Conservation (phyloP, 192 early-diverging fungal genomes). For the Podila epicladia region DNA sequence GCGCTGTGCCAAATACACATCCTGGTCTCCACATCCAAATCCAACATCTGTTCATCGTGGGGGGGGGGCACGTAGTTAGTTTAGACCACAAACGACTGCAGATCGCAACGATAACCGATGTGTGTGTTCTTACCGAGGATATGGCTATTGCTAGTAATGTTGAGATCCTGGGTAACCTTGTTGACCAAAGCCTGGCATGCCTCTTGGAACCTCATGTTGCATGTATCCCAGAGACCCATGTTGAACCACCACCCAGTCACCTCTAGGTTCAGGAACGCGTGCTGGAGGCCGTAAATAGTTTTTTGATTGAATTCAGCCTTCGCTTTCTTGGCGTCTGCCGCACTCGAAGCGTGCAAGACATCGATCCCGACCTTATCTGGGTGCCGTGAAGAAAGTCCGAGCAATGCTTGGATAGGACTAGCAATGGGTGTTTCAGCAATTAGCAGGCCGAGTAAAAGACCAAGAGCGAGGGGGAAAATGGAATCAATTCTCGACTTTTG, state of each 20-base stretch:
- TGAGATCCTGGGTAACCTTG: slow-evolving; percentile 33
- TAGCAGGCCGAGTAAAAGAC: slow-evolving; percentile 25
- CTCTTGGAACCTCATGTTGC: slow-evolving; percentile 41
- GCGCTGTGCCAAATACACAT: slow-evolving; percentile 50
- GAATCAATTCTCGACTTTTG: background rate
- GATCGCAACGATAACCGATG: background rate
- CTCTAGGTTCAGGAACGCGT: slow-evolving; percentile 53
- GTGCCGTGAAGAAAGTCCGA: slow-evolving; percentile 30
- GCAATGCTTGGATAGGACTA: slow-evolving; percentile 22
- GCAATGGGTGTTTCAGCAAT: slow-evolving; percentile 38
- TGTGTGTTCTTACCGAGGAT: slow-evolving; percentile 21
- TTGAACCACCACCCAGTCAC: slow-evolving; percentile 59
- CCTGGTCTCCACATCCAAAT: slow-evolving; percentile 66
- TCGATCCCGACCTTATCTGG: slow-evolving; percentile 43
- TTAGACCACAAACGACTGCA: background rate
- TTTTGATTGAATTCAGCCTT: slow-evolving; percentile 30
- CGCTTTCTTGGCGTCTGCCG: background rate
- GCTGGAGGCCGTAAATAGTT: slow-evolving; percentile 56
- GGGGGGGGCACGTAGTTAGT: background rate
- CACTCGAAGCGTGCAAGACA: slow-evolving; percentile 18
- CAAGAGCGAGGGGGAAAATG: slow-evolving; percentile 8
- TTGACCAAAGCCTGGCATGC: slow-evolving; percentile 54
- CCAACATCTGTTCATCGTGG: slow-evolving; percentile 54
- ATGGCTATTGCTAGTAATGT: slow-evolving; percentile 25
- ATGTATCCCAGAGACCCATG: slow-evolving; percentile 57